A percentile compares a stretch with the other conserved stretches of the same genome.
Evolutionary conservation across 768 basidiomycete species (phyloP).

Genomic region (Boletus vermiculosoides): DNA sequence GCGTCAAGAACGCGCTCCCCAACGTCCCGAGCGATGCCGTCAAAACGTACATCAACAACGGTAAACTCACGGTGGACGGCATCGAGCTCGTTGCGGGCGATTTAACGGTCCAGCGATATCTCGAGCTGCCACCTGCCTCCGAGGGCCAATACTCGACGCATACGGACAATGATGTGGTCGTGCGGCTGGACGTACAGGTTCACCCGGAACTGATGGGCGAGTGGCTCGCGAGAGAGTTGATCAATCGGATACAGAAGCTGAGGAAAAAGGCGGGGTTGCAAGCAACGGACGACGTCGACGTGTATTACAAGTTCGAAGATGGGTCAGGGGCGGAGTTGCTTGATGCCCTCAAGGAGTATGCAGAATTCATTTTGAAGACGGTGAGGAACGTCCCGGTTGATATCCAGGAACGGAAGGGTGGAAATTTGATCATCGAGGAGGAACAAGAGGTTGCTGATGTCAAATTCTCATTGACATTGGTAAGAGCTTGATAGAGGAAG

Average conservation of each 20-base stretch:
- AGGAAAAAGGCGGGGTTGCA: conserved; percentile 95
- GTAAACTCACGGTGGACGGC: conserved; percentile 82
- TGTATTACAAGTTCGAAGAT: conserved; percentile 80
- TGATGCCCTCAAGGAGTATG: conserved; percentile 62
- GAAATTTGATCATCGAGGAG: conserved; percentile 68
- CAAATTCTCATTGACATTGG: conserved; percentile 72
- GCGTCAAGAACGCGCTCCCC: conserved; percentile 87
- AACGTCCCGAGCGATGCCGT: conserved; percentile 77
- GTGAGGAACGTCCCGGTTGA: conserved; percentile 70
- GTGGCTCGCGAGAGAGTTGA: conserved; percentile 86
- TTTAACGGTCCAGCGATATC: conserved; percentile 84
- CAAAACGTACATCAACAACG: conserved; percentile 70
- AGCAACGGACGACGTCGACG: conserved; percentile 89
- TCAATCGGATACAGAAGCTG: conserved; percentile 91
- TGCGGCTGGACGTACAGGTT: conserved; percentile 85
- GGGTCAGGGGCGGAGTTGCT: conserved; percentile 63
- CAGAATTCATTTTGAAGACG: conserved; percentile 69
- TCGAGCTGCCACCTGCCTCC: conserved; percentile 65
- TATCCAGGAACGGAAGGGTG: conserved; percentile 49
- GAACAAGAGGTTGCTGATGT: conserved; percentile 83
- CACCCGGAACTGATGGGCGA: conserved; percentile 85
- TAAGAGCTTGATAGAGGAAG: conserved; percentile 32
- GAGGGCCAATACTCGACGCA: conserved; percentile 75
- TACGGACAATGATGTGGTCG: conserved; percentile 92
- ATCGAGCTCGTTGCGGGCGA: conserved; percentile 91